Evolutionary conservation across 202 grass and related monocot genomes (phyloP).

Genomic region (Zizania palustris): DNA sequence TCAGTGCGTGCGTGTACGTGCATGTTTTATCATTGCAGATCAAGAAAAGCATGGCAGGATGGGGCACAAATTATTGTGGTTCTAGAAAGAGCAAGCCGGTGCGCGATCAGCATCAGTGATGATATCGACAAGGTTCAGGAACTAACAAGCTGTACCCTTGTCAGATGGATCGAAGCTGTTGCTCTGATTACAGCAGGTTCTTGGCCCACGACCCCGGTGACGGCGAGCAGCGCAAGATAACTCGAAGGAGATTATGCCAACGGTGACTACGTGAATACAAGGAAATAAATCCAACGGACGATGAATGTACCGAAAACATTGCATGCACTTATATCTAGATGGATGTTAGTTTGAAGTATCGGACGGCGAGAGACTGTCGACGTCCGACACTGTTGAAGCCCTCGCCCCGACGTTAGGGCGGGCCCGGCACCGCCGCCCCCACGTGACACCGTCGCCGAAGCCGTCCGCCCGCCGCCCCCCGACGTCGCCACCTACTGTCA

Average conservation of each 20-base stretch:
- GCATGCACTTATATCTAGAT: no score
- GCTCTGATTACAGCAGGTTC: background rate
- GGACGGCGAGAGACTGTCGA: no score
- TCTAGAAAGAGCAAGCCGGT: constrained; percentile 3
- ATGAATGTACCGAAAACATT: no score
- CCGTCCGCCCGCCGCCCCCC: no score
- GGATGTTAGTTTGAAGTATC: no score
- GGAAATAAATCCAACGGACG: no score
- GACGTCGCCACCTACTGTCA: no score
- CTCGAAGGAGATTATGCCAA: background rate
- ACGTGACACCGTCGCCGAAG: no score
- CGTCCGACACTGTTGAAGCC: no score
- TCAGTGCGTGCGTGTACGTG: background rate
- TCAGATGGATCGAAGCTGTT: background rate
- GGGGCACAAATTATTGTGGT: background rate
- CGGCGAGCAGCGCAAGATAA: background rate
- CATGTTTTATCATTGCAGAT: background rate
- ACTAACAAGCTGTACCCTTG: background rate
- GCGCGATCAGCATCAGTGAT: constrained; percentile 1
- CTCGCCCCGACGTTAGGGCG: no score
- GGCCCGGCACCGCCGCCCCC: no score
- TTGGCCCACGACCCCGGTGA: background rate
- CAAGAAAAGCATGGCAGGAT: background rate
- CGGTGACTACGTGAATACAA: background rate
- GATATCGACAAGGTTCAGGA: background rate